phyloP scores from a whole-genome alignment of 1,139 yeast genomes.

The Protomyces gravidus region DNA sequence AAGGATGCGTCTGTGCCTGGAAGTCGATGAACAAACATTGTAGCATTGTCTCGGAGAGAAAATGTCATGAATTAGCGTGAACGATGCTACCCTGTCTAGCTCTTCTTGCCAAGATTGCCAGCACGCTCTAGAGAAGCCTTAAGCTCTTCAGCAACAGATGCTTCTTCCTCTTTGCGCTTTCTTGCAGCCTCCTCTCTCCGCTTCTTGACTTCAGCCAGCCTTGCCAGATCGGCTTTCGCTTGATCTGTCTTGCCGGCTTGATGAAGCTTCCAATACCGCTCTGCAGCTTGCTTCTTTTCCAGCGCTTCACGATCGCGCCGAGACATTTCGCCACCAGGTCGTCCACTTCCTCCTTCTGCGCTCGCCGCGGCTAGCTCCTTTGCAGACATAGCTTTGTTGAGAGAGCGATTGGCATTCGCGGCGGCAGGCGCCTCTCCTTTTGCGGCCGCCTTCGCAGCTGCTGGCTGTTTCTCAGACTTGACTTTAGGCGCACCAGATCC shows the following conservation, averaged over 20 bases:
- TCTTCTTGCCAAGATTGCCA: constrained; percentile 19
- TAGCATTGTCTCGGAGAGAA: too few species aligned
- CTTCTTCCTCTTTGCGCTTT: constrained; percentile 34
- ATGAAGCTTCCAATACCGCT: constrained; percentile 35
- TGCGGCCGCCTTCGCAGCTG: background rate
- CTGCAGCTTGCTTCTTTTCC: constrained; percentile 34
- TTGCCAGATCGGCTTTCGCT: constrained; percentile 35
- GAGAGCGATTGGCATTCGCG: constrained; percentile 21
- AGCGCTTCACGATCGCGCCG: constrained; percentile 35
- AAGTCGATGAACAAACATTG: background rate
- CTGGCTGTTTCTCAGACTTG: constrained; percentile 1
- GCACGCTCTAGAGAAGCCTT: constrained; percentile 10
- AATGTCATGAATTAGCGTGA: background rate
- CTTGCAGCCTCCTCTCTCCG: constrained; percentile 35
- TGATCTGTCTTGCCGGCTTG: constrained; percentile 36
- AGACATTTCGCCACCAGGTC: constrained; percentile 28
- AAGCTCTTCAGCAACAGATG: constrained; percentile 27
- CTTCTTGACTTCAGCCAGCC: constrained; percentile 33
- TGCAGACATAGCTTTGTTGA: constrained; percentile 21
- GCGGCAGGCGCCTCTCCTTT: constrained; percentile 1
- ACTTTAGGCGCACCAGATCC: constrained; percentile 19
- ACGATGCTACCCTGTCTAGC: background rate
- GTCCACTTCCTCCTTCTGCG: background rate
- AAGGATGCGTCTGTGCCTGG: background rate
- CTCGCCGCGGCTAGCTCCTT: constrained; percentile 8